phyloP scores from a whole-genome alignment of 495 filamentous ascomycete species.

The Penicillium paradoxum region DNA sequence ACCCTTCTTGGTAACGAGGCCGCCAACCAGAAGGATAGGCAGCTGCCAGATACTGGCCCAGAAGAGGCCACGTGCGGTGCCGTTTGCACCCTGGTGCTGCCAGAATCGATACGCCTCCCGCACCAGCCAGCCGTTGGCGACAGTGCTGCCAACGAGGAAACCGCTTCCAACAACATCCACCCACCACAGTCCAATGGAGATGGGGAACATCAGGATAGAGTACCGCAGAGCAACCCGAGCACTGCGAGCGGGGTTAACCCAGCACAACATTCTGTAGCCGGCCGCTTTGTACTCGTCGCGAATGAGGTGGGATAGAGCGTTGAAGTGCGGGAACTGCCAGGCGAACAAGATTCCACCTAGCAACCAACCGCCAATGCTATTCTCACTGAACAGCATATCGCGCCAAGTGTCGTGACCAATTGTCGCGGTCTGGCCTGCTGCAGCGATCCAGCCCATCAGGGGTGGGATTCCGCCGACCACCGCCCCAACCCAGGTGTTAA shows the following conservation, averaged over 20 bases:
- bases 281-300: slow-evolving; percentile 83
- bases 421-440: slow-evolving; percentile 77
- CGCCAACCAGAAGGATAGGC: slow-evolving; percentile 83
- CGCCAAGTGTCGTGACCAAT: slow-evolving; percentile 65
- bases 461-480: slow-evolving; percentile 91
- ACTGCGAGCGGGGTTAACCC: slow-evolving; percentile 80
- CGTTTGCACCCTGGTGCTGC: slow-evolving; percentile 68
- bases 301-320: slow-evolving; percentile 81
- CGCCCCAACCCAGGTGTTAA: slow-evolving; percentile 95
- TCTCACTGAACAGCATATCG: slow-evolving; percentile 69
- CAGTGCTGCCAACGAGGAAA: slow-evolving; percentile 73
- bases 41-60: slow-evolving; percentile 99
- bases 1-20: slow-evolving; percentile 91
- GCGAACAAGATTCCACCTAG: slow-evolving; percentile 79
- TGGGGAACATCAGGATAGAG: slow-evolving; percentile 78
- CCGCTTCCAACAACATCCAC: slow-evolving; percentile 79
- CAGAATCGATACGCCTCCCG: slow-evolving; percentile 80
- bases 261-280: slow-evolving; percentile 86
- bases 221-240: slow-evolving; percentile 83
- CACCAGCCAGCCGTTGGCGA: slow-evolving; percentile 84
- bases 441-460: slow-evolving; percentile 96
- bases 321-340: slow-evolving; percentile 99
- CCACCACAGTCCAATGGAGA: slow-evolving; percentile 78
- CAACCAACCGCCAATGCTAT: slow-evolving; percentile 81
- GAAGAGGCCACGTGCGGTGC: slow-evolving; percentile 80